phyloP scores from a whole-genome alignment of 768 basidiomycete species.

The Obba rivulosa region DNA sequence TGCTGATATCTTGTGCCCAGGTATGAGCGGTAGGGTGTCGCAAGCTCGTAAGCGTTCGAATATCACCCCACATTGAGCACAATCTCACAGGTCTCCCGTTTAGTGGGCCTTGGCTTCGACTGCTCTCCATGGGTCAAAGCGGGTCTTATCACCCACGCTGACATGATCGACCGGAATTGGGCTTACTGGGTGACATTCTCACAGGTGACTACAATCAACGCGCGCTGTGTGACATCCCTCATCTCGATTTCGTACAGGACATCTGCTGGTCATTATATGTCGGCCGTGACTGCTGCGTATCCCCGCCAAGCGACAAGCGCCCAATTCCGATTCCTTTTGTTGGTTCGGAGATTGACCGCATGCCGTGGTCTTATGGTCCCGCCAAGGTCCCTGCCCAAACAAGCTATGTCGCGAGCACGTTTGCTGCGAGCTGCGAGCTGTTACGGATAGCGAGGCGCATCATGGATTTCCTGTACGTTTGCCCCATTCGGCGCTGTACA shows the following conservation, averaged over 20 bases:
- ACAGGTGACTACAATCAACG: conserved; percentile 21
- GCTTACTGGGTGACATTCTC: conserved; percentile 54
- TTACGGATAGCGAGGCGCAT: conserved; percentile 44
- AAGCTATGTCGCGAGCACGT: conserved; percentile 29
- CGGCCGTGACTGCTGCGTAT: conserved; percentile 53
- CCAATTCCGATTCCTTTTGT: conserved; percentile 43
- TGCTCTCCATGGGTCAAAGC: conserved; percentile 52
- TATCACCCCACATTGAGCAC: neutral
- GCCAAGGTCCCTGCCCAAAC: conserved; percentile 36
- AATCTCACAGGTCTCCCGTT: neutral
- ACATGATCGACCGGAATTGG: conserved; percentile 56
- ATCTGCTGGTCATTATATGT: conserved; percentile 64
- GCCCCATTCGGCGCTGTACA: neutral
- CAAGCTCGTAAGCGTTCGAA: conserved; percentile 49
- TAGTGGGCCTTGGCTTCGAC: conserved; percentile 54
- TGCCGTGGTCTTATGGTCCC: conserved; percentile 39
- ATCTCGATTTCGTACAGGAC: conserved; percentile 25
- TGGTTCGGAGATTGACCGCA: conserved; percentile 43
- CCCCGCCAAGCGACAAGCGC: conserved; percentile 31
- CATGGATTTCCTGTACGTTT: conserved; percentile 50
- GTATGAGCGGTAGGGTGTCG: conserved; percentile 53
- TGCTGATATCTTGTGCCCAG: conserved; percentile 20
- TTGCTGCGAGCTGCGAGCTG: conserved; percentile 44
- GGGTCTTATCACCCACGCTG: conserved; percentile 45
- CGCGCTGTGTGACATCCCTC: neutral